Evolutionary conservation across 2,329 filamentous ascomycete genomes (phyloP).

Genomic region (Aspergillus piperis): DNA sequence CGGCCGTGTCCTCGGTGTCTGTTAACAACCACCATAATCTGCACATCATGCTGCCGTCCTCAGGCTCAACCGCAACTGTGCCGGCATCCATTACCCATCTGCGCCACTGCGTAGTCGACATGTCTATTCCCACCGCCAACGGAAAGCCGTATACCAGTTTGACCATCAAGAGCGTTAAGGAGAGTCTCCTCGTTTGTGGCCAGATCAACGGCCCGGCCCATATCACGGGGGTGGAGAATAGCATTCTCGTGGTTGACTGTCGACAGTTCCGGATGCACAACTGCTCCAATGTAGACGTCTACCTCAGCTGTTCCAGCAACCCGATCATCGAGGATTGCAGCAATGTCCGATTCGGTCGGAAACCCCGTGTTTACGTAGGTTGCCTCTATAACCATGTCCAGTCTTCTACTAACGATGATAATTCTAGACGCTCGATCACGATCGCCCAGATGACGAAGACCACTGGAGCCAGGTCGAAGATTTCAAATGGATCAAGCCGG

Average conservation of each 20-base stretch:
- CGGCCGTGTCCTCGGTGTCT: constrained; percentile 55
- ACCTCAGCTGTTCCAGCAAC: constrained; percentile 76
- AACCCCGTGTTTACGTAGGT: constrained; percentile 71
- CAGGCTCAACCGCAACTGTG: constrained; percentile 69
- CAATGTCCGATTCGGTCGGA: constrained; percentile 73
- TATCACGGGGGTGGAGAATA: constrained; percentile 72
- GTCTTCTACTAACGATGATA: too few relatives aligned
- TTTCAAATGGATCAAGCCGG: constrained; percentile 93
- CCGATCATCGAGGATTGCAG: constrained; percentile 93
- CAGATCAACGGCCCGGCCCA: constrained; percentile 79
- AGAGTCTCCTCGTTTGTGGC: constrained; percentile 75
- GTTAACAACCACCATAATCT: constrained; percentile 68
- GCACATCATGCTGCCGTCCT: constrained; percentile 75
- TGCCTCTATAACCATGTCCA: too few relatives aligned
- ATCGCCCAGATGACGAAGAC: constrained; percentile 52
- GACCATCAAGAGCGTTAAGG: constrained; percentile 67
- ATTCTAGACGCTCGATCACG: constrained; percentile 33
- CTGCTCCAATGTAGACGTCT: constrained; percentile 77
- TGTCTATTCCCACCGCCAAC: constrained; percentile 64
- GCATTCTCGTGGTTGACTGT: constrained; percentile 74
- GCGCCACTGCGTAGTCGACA: constrained; percentile 72
- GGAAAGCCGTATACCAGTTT: constrained; percentile 70
- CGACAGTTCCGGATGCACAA: constrained; percentile 94
- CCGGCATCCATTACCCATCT: constrained; percentile 74
- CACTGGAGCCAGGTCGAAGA: constrained; percentile 92